Evolutionary conservation across 129 eudicot species (phyloP).

Genomic region (Ambrosia artemisiifolia): DNA sequence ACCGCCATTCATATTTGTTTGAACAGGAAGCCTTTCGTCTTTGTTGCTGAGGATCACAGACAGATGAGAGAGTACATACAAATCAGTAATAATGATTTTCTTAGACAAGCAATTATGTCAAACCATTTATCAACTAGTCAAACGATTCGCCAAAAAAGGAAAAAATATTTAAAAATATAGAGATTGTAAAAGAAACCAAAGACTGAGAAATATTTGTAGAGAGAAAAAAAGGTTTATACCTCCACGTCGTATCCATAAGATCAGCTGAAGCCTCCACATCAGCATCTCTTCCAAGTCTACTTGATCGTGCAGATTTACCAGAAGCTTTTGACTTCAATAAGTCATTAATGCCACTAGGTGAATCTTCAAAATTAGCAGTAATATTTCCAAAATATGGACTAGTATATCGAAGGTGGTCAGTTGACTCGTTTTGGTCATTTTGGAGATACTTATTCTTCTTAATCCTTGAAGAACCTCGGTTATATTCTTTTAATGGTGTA

Average conservation of each 20-base stretch:
- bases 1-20: slow-evolving; percentile 34
- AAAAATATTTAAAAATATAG: no score
- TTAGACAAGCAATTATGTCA: no score
- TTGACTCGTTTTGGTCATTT: slow-evolving; percentile 40
- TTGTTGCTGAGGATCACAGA: slow-evolving; percentile 44
- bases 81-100: not conserved
- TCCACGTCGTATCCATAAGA: slow-evolving; percentile 61
- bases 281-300: slow-evolving; percentile 27
- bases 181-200: no score
- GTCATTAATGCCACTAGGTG: slow-evolving; percentile 31
- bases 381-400: slow-evolving; percentile 18
- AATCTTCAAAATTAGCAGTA: slow-evolving; percentile 33
- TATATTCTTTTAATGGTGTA: slow-evolving; percentile 33
- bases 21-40: slow-evolving; percentile 31
- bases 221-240: slow-evolving; percentile 24
- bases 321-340: slow-evolving; percentile 23
- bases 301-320: slow-evolving; percentile 30
- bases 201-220: no score
- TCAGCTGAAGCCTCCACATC: slow-evolving; percentile 22
- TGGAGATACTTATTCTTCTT: slow-evolving; percentile 27
- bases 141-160: no score
- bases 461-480: slow-evolving; percentile 39
- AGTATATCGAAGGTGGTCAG: slow-evolving; percentile 24
- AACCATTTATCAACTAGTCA: no score
- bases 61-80: not conserved